Base-by-base conservation (phyloP, 192 early-diverging fungal genomes). In the Pilaira anomala region DNA sequence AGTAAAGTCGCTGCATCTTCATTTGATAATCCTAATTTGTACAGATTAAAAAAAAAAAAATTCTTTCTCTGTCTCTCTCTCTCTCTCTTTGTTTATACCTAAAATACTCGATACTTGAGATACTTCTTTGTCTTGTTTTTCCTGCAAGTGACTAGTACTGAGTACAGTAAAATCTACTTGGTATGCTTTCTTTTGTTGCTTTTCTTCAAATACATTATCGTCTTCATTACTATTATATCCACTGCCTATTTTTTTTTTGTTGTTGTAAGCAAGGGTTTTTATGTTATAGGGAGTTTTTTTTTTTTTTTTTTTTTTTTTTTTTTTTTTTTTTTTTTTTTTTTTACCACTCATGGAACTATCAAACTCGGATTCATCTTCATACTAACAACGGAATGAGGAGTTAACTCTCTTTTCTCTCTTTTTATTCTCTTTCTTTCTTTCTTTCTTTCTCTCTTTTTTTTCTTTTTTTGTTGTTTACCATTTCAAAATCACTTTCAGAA, bases 1-100 rank as follows among this genome's bases (percentile, higher is more conserved):
- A 96, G 78, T 53, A 96, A 70, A 6, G 90, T 89, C 1, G 90
- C 87, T 9, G 89, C 90, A 69, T 90, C 84, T 46, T 88, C 77
- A 53, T 77, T 70, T n/a, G 69, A 59, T 44, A 91, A 73, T 0
- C 73, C 70, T 69, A 49, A 11, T 25, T 8, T 18, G 21, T 19
- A 50, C 18, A 45, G 13, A 25, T 24, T 50, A 25, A 19, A 3
- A 9, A 22, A n/a, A 3, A 22, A 16, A 22, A 2, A 22, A 16
- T 25, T 51, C 8, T 51, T 26, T 5, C 19, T 26, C 6, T 51
- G 0, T 21, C 8, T 1, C 9, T 22, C 1, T 0, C 5, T 13
- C 44, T 46, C 16, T 46, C 4, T 46, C 4, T 46, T 3, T 45
- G 12, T 45, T 3, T 41, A 48, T 72, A 60, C 89, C 91, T 48